Conservation (phyloP, 208 protist species). For the Leishmania turanica region DNA sequence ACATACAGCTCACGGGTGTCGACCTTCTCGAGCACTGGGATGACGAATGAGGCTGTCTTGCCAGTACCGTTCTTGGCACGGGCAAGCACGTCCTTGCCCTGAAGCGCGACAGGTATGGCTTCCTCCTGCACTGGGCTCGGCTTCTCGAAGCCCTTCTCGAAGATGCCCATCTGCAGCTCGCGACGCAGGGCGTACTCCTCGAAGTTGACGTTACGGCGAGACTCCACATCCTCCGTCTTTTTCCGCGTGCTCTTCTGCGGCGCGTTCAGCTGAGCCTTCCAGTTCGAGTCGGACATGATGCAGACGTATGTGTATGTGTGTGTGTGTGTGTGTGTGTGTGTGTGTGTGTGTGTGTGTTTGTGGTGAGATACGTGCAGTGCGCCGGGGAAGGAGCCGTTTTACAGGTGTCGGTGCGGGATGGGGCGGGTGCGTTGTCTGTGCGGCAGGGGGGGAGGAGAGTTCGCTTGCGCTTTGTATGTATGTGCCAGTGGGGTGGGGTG, state of each 20-base stretch:
- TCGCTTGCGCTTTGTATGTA: not conserved
- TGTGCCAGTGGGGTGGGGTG: not conserved
- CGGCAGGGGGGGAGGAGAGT: not conserved
- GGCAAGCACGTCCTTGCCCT: constrained; percentile 97
- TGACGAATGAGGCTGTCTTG: constrained; percentile 99
- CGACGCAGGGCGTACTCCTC: constrained; percentile 98
- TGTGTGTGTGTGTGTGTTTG: not conserved
- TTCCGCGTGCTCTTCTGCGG: constrained; percentile 87
- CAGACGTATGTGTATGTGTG: not conserved
- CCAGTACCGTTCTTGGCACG: constrained; percentile 99
- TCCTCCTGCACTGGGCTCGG: constrained; percentile 99
- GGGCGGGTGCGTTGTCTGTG: not conserved
- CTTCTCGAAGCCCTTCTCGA: constrained; percentile 98
- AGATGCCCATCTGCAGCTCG: constrained; percentile 99
- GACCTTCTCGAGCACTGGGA: constrained; percentile 98
- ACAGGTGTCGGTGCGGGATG: not conserved
- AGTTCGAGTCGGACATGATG: constrained; percentile 79
- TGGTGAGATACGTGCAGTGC: not conserved
- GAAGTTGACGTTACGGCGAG: constrained; percentile 98
- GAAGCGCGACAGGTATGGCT: constrained; percentile 97
- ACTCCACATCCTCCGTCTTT: constrained; percentile 98
- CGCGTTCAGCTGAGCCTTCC: constrained; percentile 77
- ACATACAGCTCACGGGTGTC: constrained; percentile 92
- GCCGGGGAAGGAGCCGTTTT: not conserved
- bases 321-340: not conserved